A percentile compares a stretch with the other conserved stretches of the same genome.
phyloP scores from a whole-genome alignment of 106 monocot species.

The Alisma plantagoaquatica region DNA sequence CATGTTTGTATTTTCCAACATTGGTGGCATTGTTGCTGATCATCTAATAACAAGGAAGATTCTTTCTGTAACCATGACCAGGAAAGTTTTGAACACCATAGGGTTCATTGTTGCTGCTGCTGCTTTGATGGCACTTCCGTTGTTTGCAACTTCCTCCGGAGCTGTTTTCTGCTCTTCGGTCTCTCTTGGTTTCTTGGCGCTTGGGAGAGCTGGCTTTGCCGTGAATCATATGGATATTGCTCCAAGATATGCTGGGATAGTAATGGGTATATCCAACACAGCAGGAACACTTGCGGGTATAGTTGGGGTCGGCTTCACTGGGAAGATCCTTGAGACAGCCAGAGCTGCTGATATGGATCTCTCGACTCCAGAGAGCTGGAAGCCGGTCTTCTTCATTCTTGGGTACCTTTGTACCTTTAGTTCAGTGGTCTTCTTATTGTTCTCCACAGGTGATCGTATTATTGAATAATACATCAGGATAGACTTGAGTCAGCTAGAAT shows the following conservation, averaged over 20 bases:
- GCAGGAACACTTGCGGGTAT: conserved; percentile 93
- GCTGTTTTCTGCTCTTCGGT: conserved; percentile 66
- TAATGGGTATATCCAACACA: conserved; percentile 96
- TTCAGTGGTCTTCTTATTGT: conserved; percentile 61
- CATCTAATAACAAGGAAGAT: conserved; percentile 62
- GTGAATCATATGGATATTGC: conserved; percentile 96
- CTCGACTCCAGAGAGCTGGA: conserved; percentile 60
- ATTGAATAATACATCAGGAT: conserved; percentile 64
- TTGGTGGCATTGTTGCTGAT: conserved; percentile 75
- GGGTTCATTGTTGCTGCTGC: conserved; percentile 63
- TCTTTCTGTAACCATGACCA: conserved; percentile 52
- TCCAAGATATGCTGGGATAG: conserved; percentile 84
- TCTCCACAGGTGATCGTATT: conserved; percentile 76
- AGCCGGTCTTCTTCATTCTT: conserved; percentile 67
- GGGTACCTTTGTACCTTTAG: conserved; percentile 83
- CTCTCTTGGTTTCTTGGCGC: conserved; percentile 81
- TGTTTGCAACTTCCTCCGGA: conserved; percentile 39
- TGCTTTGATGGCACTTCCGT: conserved; percentile 62
- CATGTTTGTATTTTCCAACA: conserved; percentile 93
- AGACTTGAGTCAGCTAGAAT: no score
- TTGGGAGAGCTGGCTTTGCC: conserved; percentile 91
- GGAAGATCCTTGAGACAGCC: conserved; percentile 62
- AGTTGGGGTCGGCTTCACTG: conserved; percentile 84
- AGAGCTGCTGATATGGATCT: conserved; percentile 46
- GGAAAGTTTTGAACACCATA: conserved; percentile 68